Conservation (phyloP, 2,329 filamentous ascomycete genomes). For the Ophiostoma ulmi region DNA sequence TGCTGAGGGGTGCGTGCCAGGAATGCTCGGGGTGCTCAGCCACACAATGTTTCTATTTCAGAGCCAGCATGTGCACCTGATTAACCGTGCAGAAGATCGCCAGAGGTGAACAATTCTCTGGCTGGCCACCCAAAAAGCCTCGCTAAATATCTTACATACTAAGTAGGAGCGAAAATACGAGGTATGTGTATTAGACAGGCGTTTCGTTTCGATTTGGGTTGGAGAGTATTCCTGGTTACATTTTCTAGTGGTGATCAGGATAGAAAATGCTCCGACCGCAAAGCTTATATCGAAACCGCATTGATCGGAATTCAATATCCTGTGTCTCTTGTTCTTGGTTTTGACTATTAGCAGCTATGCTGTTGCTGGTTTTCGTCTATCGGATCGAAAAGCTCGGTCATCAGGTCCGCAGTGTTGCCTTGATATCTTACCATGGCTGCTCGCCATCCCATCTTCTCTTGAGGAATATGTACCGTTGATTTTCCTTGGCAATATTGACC, state of each 20-base stretch:
- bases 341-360: no score
- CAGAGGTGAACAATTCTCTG: not conserved
- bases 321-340: no score
- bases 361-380: no score
- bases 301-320: not conserved
- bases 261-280: not conserved
- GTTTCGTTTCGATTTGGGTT: no score
- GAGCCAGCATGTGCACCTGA: not conserved
- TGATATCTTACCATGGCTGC: not conserved
- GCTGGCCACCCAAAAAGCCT: not conserved
- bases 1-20: not conserved
- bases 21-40: not conserved
- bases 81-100: slow-evolving; percentile 9
- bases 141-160: not conserved
- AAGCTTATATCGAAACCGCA: not conserved
- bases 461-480: not conserved
- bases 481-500: not conserved
- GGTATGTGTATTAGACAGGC: no score
- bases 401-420: not conserved
- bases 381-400: no score
- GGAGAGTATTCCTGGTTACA: not conserved
- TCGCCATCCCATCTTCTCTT: no score
- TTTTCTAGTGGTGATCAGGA: not conserved
- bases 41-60: slow-evolving; percentile 7
- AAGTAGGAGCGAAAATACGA: no score